phyloP scores from a whole-genome alignment of 441 rosid species.

The Mallotus repandus region DNA sequence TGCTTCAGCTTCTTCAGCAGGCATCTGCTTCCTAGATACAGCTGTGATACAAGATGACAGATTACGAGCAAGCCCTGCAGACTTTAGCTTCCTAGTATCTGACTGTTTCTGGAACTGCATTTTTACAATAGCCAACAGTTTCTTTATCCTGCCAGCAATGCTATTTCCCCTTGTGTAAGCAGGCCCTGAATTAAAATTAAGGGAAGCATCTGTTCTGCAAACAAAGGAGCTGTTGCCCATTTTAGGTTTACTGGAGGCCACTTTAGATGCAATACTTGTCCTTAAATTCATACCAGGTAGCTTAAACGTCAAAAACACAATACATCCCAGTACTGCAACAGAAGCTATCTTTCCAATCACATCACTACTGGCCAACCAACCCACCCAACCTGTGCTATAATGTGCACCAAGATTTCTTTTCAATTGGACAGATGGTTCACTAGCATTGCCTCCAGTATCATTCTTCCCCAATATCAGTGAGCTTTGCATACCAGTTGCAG shows the following conservation, averaged over 20 bases:
- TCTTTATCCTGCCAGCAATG: conserved; percentile 40
- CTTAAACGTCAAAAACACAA: conserved; percentile 48
- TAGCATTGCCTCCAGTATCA: conserved; percentile 41
- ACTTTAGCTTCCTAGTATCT: conserved; percentile 35
- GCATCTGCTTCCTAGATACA: conserved; percentile 57
- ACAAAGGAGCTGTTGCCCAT: conserved; percentile 36
- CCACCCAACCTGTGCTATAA: conserved; percentile 45
- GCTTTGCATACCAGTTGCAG: conserved; percentile 56
- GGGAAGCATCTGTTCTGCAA: conserved; percentile 38
- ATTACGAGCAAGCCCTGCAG: conserved; percentile 41
- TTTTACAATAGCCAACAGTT: conserved; percentile 46
- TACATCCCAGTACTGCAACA: conserved; percentile 56
- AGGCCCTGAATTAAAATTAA: conserved; percentile 31
- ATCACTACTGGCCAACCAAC: conserved; percentile 45
- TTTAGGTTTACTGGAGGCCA: conserved; percentile 34
- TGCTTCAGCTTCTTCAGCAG: conserved; percentile 80
- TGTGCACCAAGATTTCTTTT: conserved; percentile 57
- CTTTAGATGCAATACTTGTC: conserved; percentile 36
- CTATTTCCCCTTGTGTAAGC: conserved; percentile 41
- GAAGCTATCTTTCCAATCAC: conserved; percentile 44
- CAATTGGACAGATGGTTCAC: conserved; percentile 55
- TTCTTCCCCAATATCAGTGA: conserved; percentile 42
- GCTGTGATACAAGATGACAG: conserved; percentile 37
- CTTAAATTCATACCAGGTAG: conserved; percentile 41
- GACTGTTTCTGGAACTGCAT: conserved; percentile 36